phyloP scores from a whole-genome alignment of 768 basidiomycete genomes.

The Mycena filopes region DNA sequence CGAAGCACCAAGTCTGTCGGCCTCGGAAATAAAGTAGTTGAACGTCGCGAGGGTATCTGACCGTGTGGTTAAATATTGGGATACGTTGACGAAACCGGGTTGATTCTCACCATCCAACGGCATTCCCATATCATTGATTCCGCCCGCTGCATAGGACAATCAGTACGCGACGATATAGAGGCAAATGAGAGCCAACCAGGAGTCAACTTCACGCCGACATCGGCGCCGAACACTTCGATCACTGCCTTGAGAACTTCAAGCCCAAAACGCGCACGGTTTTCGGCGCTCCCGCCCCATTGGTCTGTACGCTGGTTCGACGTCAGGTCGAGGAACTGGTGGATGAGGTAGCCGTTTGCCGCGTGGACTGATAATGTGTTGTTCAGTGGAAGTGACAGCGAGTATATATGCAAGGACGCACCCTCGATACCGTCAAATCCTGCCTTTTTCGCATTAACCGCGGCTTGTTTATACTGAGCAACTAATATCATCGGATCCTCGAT shows the following conservation, averaged over 20 bases:
- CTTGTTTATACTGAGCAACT: slow-evolving; percentile 42
- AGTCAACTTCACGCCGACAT: slow-evolving; percentile 44
- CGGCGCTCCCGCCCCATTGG: slow-evolving; percentile 52
- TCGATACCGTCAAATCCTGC: slow-evolving; percentile 12
- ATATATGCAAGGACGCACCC: not conserved
- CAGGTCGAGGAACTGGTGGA: slow-evolving; percentile 48
- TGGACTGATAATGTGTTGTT: slow-evolving; percentile 35
- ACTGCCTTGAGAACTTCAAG: slow-evolving; percentile 45
- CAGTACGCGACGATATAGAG: too few relatives aligned
- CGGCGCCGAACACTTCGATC: slow-evolving; percentile 44
- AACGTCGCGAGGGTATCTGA: slow-evolving; percentile 35
- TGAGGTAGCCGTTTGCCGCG: slow-evolving; percentile 42
- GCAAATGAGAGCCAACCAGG: not conserved
- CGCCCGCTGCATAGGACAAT: not conserved
- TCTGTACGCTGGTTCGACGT: slow-evolving; percentile 47
- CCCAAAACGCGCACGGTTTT: slow-evolving; percentile 52
- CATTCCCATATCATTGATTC: slow-evolving; percentile 30
- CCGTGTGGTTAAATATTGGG: not conserved
- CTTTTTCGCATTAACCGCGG: slow-evolving; percentile 42
- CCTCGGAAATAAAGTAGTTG: slow-evolving; percentile 34
- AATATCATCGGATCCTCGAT: slow-evolving; percentile 43
- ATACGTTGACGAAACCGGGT: not conserved
- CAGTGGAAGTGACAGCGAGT: too few relatives aligned
- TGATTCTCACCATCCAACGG: slow-evolving; percentile 6
- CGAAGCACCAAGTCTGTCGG: slow-evolving; percentile 30